Evolutionary conservation across 371 early-diverging fungal genomes (phyloP), one percentile per base, ranked within the genome.

Genomic region (Nosema granulosis): DNA sequence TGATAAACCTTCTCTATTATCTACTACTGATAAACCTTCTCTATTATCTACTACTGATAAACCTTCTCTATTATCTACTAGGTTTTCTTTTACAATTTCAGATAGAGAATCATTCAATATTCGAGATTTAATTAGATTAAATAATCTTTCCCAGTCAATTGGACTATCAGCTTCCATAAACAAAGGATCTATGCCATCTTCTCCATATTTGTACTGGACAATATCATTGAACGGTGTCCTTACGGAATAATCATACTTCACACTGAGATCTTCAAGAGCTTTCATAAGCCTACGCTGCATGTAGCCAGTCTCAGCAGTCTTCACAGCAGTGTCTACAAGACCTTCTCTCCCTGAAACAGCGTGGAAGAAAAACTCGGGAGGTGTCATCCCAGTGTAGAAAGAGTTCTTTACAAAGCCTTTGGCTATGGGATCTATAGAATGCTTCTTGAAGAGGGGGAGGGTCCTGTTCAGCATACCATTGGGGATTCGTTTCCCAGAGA

Each of bases 261-360:
- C 79, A 61, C 72, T 63, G 37, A 80, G 54, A 59, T 81, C 82
- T 73, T 82, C 84, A 29, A 81, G 56, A 26, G 86, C 87, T 88
- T 96, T 97, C 92, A 96, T 94, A 73, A 97, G 86, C 84, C 97
- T 91, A 73, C 98, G 88, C 86, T 94, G 94, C 94, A 96, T 95
- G 82, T 96, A 96, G 76, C 97, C 99, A 0, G 97, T 96, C 87
- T 96, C 97, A 32, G 99, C 97, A 35, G 99, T 97, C 69, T 89
- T 89, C 83, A 99, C 97, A 70, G 99, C 97, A 3, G 99, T 97
- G 87, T 99, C 99, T 68, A 99, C 95, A 75, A 99, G 87, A 86
- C 99, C 99, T 89, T 97, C 99, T 87, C 99, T 92, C 83, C 99
- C 97, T 70, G 94, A 92, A 22, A 94, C 92, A 73, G 96, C 97